Evolutionary conservation across 768 basidiomycete genomes (phyloP).

Genomic region (Phylloporus sp.): DNA sequence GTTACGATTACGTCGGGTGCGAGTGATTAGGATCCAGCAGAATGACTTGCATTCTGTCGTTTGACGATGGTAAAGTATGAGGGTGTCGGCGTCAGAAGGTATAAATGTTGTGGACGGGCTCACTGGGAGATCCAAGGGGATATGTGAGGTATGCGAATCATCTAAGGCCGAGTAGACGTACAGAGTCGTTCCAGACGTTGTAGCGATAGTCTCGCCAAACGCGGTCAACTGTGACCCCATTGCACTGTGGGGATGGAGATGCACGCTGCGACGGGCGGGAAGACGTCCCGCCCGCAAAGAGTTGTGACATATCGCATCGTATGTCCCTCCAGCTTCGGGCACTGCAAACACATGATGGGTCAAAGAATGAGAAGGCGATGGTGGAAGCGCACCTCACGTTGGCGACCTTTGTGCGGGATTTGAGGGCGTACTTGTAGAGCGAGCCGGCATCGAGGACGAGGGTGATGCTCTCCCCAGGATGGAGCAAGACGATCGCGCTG

Average conservation of each 20-base stretch:
- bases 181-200: slow-evolving; percentile 55
- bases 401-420: slow-evolving; percentile 58
- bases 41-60: slow-evolving; percentile 26
- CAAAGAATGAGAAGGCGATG: slow-evolving; percentile 1
- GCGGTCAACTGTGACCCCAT: slow-evolving; percentile 59
- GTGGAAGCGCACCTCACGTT: slow-evolving; percentile 55
- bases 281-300: slow-evolving; percentile 42
- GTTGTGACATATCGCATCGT: slow-evolving; percentile 54
- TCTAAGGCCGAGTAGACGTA: slow-evolving; percentile 8
- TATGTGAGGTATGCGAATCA: not conserved
- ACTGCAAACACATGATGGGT: slow-evolving; percentile 29
- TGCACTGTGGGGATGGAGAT: slow-evolving; percentile 35
- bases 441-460: slow-evolving; percentile 66
- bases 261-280: slow-evolving; percentile 31
- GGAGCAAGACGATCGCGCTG: slow-evolving; percentile 50
- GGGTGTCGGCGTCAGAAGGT: slow-evolving; percentile 21
- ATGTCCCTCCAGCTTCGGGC: slow-evolving; percentile 65
- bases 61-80: slow-evolving; percentile 28
- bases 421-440: slow-evolving; percentile 65
- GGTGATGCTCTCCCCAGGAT: slow-evolving; percentile 59
- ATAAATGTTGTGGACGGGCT: slow-evolving; percentile 18
- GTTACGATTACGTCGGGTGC: slow-evolving; percentile 29
- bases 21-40: slow-evolving; percentile 26
- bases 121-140: slow-evolving; percentile 15
- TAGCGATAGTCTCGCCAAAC: slow-evolving; percentile 65